Conservation (phyloP, 495 filamentous ascomycete genomes). For the Friedmanniomyces simplex region DNA sequence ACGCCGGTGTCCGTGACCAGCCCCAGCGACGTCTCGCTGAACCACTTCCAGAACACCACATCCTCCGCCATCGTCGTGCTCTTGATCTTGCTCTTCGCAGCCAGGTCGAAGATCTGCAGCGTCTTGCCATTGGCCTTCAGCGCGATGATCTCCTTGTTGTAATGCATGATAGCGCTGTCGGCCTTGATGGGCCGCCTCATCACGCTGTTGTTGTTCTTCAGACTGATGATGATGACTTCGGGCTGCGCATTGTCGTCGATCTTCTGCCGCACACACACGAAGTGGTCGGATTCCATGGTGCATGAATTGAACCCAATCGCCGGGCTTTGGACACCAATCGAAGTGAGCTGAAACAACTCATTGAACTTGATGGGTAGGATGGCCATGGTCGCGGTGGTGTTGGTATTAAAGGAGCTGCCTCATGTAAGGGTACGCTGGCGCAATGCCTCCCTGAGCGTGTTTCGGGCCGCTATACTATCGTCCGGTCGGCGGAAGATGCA, state of each 20-base stretch:
- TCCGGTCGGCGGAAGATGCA: background rate
- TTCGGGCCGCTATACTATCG: background rate
- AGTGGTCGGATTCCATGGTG: conserved; percentile 94
- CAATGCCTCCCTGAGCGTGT: background rate
- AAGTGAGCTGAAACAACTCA: conserved; percentile 76
- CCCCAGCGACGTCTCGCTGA: conserved; percentile 75
- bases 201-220: conserved; percentile 89
- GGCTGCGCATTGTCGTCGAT: conserved; percentile 66
- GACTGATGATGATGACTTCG: conserved; percentile 92
- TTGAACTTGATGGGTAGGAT: conserved; percentile 84
- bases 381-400: conserved; percentile 41
- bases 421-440: conserved; percentile 12
- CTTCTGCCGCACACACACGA: conserved; percentile 90
- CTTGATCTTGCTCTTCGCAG: conserved; percentile 83
- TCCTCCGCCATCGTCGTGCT: conserved; percentile 92
- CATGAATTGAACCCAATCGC: conserved; percentile 96
- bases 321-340: conserved; percentile 68
- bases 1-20: conserved; percentile 82
- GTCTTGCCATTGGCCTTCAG: conserved; percentile 85
- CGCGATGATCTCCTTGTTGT: conserved; percentile 83
- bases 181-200: conserved; percentile 94
- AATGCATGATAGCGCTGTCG: conserved; percentile 99
- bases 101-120: conserved; percentile 94
- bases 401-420: conserved; percentile 26
- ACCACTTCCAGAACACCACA: conserved; percentile 98